Evolutionary conservation across 1,284 basidiomycete genomes (phyloP).

Genomic region (Thelephora terrestris): DNA sequence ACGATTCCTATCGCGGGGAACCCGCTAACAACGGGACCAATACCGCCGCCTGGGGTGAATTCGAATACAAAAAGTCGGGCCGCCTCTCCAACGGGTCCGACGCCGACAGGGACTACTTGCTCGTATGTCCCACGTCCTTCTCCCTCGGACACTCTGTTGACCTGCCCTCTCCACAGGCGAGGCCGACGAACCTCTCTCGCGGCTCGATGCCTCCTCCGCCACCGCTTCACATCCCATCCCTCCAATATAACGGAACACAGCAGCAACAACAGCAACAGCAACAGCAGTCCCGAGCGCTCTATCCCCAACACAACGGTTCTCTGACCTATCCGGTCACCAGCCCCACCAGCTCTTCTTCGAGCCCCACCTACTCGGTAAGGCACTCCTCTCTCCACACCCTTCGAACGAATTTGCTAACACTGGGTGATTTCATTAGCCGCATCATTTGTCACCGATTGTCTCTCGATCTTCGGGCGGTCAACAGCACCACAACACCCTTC

Average conservation of each 20-base stretch:
- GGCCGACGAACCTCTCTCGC: constrained; percentile 6
- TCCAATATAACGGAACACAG: not conserved
- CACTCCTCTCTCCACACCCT: not conserved
- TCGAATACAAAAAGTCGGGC: not conserved
- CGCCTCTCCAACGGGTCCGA: not conserved
- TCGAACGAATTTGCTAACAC: not conserved
- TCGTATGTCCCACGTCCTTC: not conserved
- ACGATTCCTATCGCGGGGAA: constrained; percentile 6
- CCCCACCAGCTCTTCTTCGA: constrained; percentile 44
- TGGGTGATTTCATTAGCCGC: not conserved
- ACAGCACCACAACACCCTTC: not conserved
- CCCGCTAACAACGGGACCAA: not conserved
- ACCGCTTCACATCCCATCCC: not conserved
- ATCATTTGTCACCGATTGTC: constrained; percentile 7
- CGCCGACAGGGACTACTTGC: not conserved
- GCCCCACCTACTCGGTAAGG: constrained; percentile 64
- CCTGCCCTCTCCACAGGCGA: constrained; percentile 20
- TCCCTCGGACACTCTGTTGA: constrained; percentile 20
- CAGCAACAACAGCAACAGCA: not conserved
- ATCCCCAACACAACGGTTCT: not conserved
- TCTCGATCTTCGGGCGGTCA: constrained; percentile 8
- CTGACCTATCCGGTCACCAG: constrained; percentile 4
- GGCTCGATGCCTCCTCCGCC: not conserved
- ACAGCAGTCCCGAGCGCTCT: not conserved
- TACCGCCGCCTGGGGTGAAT: not conserved